phyloP scores from a whole-genome alignment of 2,329 filamentous ascomycete species.

The Helicocarpus griseus region DNA sequence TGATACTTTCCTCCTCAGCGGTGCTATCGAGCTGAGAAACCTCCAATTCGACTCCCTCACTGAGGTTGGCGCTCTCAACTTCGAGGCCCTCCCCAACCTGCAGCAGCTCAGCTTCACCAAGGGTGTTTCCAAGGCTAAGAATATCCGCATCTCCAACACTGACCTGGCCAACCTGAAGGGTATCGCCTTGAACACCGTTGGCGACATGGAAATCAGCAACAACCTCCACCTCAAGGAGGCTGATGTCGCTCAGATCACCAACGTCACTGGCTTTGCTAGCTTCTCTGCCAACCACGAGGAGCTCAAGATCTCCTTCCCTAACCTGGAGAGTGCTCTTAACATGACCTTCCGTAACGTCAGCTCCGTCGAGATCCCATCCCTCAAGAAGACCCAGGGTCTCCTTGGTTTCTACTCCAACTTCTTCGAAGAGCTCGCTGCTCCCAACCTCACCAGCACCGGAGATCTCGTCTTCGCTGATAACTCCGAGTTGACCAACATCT shows the following conservation, averaged over 20 bases:
- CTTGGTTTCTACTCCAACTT: slow-evolving; percentile 74
- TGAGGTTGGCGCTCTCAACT: slow-evolving; percentile 57
- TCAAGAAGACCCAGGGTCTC: slow-evolving; percentile 64
- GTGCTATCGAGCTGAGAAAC: slow-evolving; percentile 57
- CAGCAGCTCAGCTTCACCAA: slow-evolving; percentile 50
- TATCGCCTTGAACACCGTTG: slow-evolving; percentile 67
- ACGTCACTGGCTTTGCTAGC: slow-evolving; percentile 59
- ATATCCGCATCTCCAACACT: slow-evolving; percentile 75
- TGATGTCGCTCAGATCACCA: slow-evolving; percentile 62
- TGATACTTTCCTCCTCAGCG: slow-evolving; percentile 59
- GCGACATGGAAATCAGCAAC: slow-evolving; percentile 76
- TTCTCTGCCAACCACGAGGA: slow-evolving; percentile 72
- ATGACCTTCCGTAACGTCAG: slow-evolving; percentile 75
- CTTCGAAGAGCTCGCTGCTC: slow-evolving; percentile 35
- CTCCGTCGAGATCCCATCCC: slow-evolving; percentile 60
- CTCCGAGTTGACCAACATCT: slow-evolving; percentile 58
- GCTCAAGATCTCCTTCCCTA: slow-evolving; percentile 63
- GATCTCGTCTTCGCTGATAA: slow-evolving; percentile 51
- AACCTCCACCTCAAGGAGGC: slow-evolving; percentile 71
- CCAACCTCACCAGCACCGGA: slow-evolving; percentile 39
- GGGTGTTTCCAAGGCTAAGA: slow-evolving; percentile 57
- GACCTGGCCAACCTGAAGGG: slow-evolving; percentile 67
- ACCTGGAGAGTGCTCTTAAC: slow-evolving; percentile 69
- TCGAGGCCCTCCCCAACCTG: slow-evolving; percentile 60
- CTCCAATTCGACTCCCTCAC: slow-evolving; percentile 58